These are phyloP conservation scores for Clitoria ternatea DNA, from an alignment of 306 rosid species.

Conservation along the genomic window DNA sequence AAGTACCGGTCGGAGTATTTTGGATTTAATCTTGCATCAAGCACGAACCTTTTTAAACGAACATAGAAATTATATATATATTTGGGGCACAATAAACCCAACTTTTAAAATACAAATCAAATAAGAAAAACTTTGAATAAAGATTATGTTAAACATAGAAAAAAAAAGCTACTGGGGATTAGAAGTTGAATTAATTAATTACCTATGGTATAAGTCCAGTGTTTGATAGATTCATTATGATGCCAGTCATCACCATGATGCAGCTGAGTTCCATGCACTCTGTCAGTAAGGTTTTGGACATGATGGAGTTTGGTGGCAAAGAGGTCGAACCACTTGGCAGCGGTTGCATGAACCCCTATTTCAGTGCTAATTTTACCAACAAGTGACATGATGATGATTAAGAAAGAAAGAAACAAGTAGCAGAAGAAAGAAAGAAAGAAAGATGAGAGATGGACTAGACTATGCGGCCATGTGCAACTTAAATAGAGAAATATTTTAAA, in stretches of 20 bases:
- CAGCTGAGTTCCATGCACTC: slow-evolving; percentile 24
- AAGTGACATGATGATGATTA: slow-evolving; percentile 20
- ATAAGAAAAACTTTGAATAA: too few species aligned
- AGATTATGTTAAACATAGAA: too few species aligned
- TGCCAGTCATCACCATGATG: slow-evolving; percentile 60
- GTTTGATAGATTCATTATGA: slow-evolving; percentile 29
- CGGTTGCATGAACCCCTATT: slow-evolving; percentile 21
- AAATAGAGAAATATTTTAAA: too few species aligned
- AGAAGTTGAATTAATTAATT: neutral
- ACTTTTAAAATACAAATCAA: too few species aligned
- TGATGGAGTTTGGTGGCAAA: slow-evolving; percentile 8
- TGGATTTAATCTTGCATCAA: too few species aligned
- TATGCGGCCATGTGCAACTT: neutral
- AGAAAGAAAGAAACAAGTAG: neutral
- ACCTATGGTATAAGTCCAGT: slow-evolving; percentile 31
- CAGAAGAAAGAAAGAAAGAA: neutral
- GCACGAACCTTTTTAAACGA: too few species aligned
- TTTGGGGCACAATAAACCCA: too few species aligned
- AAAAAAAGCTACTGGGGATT: too few species aligned
- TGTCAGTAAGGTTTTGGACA: slow-evolving; percentile 16
- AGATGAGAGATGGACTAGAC: neutral
- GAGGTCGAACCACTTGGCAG: slow-evolving; percentile 16
- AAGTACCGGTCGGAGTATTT: too few species aligned
- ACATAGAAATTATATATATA: too few species aligned
- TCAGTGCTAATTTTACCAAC: slow-evolving; percentile 25